Base-by-base conservation (phyloP, 345 rosid genomes). In the Mangifera indica region DNA sequence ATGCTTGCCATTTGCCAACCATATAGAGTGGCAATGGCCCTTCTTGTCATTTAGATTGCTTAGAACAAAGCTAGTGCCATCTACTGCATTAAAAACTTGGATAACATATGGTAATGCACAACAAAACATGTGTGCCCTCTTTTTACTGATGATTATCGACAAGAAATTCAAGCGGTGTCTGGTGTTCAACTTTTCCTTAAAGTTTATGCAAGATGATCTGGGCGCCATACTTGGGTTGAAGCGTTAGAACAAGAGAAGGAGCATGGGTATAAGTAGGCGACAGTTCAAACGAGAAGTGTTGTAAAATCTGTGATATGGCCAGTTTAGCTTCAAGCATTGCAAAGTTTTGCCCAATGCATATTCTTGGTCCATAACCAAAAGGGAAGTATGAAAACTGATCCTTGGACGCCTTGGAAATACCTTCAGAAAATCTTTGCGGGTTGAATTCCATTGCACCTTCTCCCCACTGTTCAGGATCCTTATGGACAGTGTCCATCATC, bases 291-390 rank as follows among this genome's bases (percentile, higher is more conserved):
- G 76, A 73, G 83, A 80, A 85, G 14, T 75, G 73, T 21, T 64
- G 84, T 17, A 85, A 76, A 24, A 83, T 71, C 48, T 77, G 69
- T 1, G 83, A 78, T 0, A 85, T 20, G 0, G 86, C 78, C 63
- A 85, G 24, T 76, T 90, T 90, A 25, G 90, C 88, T 67, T 87
- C 93, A 52, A 87, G 46, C 58, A 88, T 32, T 42, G 93, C 86
- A 15, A 90, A 84, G 66, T 82, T 90, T 78, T 85, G 89, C 34
- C 93, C 93, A 0, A 90, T 82, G 78, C 96, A 90, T 22, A 84
- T 84, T 44, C 91, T 77, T 0, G 86, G 84, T 64, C 93, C 77
- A 85, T 89, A 68, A 22, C 93, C 89, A 60, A 88, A 87, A 12
- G 96, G 93, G 12, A 87, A 81, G 54, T 84, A 88, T 1, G 83